A percentile compares a stretch with the other conserved stretches of the same genome.
Conservation (phyloP, 2,329 filamentous ascomycete species). For the Epichloe aotearoae region DNA sequence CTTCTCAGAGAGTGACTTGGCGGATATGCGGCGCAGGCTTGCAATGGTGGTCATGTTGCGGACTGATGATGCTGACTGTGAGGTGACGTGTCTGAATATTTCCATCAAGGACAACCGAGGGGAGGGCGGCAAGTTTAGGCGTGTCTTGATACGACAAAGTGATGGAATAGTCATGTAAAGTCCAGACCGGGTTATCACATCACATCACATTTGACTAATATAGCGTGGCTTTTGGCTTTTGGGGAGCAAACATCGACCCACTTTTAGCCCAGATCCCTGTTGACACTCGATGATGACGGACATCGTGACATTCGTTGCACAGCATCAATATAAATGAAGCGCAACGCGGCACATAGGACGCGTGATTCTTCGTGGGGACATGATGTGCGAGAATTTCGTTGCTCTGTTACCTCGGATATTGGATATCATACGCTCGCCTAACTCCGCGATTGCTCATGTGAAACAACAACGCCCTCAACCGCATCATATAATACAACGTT, state of each 20-base stretch:
- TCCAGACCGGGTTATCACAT: not conserved
- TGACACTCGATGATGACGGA: too few relatives aligned
- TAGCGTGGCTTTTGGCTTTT: not conserved
- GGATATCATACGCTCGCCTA: conserved; percentile 2
- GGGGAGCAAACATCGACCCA: not conserved
- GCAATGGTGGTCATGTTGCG: conserved; percentile 40
- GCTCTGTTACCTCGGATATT: not conserved
- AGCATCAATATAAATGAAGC: too few relatives aligned
- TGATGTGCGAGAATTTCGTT: not conserved
- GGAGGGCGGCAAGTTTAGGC: not conserved
- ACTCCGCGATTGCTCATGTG: not conserved
- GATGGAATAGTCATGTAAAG: not conserved
- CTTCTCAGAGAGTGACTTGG: conserved; percentile 52
- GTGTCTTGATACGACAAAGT: not conserved
- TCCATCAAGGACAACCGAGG: not conserved
- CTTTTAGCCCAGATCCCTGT: not conserved
- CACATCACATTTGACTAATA: not conserved
- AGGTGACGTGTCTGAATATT: not conserved
- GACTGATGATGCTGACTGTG: not conserved
- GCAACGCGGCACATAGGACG: not conserved
- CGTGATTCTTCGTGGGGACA: not conserved
- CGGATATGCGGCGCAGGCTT: conserved; percentile 52
- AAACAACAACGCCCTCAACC: not conserved
- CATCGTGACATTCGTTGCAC: too few relatives aligned
- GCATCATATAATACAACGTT: not conserved